Evolutionary conservation across 495 filamentous ascomycete genomes (phyloP).

Genomic region (Podospora sp.): DNA sequence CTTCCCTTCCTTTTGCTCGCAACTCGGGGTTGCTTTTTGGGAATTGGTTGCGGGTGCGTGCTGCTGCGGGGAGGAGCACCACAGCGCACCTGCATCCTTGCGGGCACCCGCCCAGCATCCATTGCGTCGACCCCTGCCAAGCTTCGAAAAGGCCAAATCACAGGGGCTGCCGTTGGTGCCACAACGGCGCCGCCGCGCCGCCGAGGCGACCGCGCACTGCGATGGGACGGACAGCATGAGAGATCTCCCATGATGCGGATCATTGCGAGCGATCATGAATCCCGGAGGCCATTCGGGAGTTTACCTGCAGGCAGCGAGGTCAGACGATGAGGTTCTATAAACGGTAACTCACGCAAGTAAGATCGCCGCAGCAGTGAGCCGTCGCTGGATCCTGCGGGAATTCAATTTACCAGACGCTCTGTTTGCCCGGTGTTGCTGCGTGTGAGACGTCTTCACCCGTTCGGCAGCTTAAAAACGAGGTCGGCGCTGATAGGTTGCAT

Average conservation of each 20-base stretch:
- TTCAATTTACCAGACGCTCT: conserved; percentile 18
- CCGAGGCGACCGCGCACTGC: background rate
- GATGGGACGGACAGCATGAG: background rate
- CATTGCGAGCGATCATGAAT: background rate
- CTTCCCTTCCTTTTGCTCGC: conserved; percentile 5
- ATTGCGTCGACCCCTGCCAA: conserved; percentile 21
- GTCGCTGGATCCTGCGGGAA: background rate
- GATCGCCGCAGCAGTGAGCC: conserved; percentile 3
- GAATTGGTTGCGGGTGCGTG: background rate
- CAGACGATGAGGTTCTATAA: background rate
- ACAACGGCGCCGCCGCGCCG: conserved; percentile 10
- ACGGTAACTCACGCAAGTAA: background rate
- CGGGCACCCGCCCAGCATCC: background rate
- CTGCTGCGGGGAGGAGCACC: background rate
- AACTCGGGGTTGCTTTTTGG: conserved; percentile 1
- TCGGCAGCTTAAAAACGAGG: conserved; percentile 10
- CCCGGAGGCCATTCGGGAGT: background rate
- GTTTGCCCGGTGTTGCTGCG: conserved; percentile 5
- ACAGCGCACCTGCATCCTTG: conserved; percentile 11
- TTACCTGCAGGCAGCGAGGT: conserved; percentile 3
- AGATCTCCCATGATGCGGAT: background rate
- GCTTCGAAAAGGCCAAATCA: conserved; percentile 6
- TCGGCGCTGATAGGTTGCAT: conserved; percentile 3
- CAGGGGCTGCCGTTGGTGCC: conserved; percentile 1
- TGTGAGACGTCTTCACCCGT: background rate